phyloP scores from a whole-genome alignment of 208 protist genomes.

The Acanthamoeba healyi region DNA sequence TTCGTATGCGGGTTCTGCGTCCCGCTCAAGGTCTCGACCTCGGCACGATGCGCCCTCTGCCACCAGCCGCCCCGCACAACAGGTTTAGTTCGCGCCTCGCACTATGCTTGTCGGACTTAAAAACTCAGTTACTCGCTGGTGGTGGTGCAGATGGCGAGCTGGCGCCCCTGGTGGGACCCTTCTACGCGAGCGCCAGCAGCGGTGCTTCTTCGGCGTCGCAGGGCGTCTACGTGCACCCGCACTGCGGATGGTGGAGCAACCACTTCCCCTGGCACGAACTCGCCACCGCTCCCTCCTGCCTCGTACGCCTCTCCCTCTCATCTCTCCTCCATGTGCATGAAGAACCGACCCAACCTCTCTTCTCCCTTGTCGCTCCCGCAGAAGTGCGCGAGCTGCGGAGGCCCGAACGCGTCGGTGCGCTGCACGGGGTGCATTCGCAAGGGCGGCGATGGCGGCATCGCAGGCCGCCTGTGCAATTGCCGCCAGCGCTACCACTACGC shows the following conservation, averaged over 20 bases:
- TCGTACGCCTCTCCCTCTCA: background rate
- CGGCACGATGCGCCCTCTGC: background rate
- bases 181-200: background rate
- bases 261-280: background rate
- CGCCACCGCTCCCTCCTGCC: background rate
- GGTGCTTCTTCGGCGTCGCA: too few relatives aligned
- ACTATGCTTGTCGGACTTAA: too few relatives aligned
- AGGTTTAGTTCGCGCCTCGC: background rate
- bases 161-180: background rate
- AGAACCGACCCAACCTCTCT: too few relatives aligned
- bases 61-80: background rate
- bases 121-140: too few relatives aligned
- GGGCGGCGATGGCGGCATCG: too few relatives aligned
- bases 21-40: background rate
- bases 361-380: too few relatives aligned
- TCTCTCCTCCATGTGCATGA: too few relatives aligned
- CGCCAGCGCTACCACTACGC: too few relatives aligned
- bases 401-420: too few relatives aligned
- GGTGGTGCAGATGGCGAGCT: background rate
- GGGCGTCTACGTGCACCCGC: constrained; percentile 10
- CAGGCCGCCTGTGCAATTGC: too few relatives aligned
- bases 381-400: too few relatives aligned
- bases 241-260: constrained; percentile 20
- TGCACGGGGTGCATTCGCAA: too few relatives aligned
- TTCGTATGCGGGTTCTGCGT: constrained; percentile 18